A percentile compares a stretch with the other conserved stretches of the same genome.
phyloP scores from a whole-genome alignment of 2,329 filamentous ascomycete genomes.

The Penicillium corylophilum region DNA sequence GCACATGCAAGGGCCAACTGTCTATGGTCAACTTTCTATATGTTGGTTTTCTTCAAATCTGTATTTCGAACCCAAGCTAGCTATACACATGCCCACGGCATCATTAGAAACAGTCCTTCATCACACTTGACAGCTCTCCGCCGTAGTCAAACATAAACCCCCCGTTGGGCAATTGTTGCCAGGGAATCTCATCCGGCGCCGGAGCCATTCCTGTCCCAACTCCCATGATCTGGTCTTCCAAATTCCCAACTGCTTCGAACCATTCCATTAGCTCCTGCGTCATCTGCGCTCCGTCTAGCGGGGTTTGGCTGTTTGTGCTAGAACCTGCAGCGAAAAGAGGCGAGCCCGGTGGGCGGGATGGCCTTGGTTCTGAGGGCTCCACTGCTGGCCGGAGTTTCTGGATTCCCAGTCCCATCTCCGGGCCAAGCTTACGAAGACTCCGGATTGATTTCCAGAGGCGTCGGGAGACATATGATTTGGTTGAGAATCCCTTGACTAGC shows the following conservation, averaged over 20 bases:
- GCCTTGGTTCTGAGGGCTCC: not conserved
- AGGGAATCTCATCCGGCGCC: slow-evolving; percentile 16
- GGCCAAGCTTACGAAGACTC: slow-evolving; percentile 59
- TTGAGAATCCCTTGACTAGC: slow-evolving; percentile 60
- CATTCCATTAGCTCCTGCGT: slow-evolving; percentile 59
- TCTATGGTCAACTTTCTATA: too few species aligned
- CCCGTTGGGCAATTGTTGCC: slow-evolving; percentile 32
- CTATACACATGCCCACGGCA: not conserved
- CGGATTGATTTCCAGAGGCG: slow-evolving; percentile 63
- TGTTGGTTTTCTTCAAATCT: not conserved
- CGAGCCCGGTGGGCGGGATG: slow-evolving; percentile 37
- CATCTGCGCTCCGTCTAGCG: slow-evolving; percentile 56
- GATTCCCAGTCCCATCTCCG: slow-evolving; percentile 55
- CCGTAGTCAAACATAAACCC: slow-evolving; percentile 51
- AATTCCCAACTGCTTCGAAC: slow-evolving; percentile 62
- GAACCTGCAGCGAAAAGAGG: slow-evolving; percentile 55
- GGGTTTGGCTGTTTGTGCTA: slow-evolving; percentile 49
- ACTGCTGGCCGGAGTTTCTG: slow-evolving; percentile 22
- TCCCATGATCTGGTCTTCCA: slow-evolving; percentile 43
- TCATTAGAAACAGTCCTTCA: slow-evolving; percentile 48
- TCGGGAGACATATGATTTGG: slow-evolving; percentile 60
- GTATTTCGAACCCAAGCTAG: not conserved
- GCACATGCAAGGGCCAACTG: too few species aligned
- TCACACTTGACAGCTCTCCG: slow-evolving; percentile 58
- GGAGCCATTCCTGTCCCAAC: slow-evolving; percentile 24